Conservation (phyloP, 2,329 filamentous ascomycete genomes). For the Penicillium hordei region DNA sequence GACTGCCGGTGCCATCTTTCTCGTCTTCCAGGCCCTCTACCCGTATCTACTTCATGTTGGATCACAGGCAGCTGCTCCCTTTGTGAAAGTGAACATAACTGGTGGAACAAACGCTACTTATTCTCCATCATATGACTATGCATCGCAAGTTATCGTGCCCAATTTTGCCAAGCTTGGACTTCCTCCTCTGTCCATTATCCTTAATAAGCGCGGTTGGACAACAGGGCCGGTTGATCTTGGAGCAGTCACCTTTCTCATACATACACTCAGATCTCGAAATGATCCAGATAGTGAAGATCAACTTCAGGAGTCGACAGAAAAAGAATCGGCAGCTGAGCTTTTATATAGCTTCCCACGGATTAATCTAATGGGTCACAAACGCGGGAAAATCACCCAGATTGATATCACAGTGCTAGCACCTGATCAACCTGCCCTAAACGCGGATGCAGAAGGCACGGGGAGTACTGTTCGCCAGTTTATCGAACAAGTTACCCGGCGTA, state of each 20-base stretch:
- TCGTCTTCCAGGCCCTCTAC: slow-evolving; percentile 60
- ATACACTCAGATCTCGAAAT: slow-evolving; percentile 35
- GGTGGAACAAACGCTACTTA: slow-evolving; percentile 60
- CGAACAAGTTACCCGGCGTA: slow-evolving; percentile 20
- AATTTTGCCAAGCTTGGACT: slow-evolving; percentile 54
- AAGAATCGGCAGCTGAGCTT: background rate
- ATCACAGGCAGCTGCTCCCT: slow-evolving; percentile 14
- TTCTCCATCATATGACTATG: slow-evolving; percentile 58
- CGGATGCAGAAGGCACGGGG: background rate
- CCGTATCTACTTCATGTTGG: slow-evolving; percentile 56
- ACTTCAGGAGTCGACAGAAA: background rate
- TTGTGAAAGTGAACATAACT: slow-evolving; percentile 47
- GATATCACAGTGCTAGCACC: slow-evolving; percentile 43
- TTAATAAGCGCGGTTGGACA: slow-evolving; percentile 57
- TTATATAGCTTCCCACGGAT: slow-evolving; percentile 32
- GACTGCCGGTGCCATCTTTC: slow-evolving; percentile 55
- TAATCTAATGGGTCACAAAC: slow-evolving; percentile 29
- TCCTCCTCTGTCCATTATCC: slow-evolving; percentile 43
- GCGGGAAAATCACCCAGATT: slow-evolving; percentile 36
- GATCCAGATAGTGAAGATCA: background rate
- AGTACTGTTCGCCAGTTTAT: slow-evolving; percentile 27
- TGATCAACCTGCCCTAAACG: slow-evolving; percentile 18
- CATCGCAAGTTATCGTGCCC: slow-evolving; percentile 56
- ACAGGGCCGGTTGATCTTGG: slow-evolving; percentile 50
- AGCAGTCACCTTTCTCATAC: slow-evolving; percentile 50